Conservation (phyloP, 352 stramenopile genomes). For the Pythium aristosporum region DNA sequence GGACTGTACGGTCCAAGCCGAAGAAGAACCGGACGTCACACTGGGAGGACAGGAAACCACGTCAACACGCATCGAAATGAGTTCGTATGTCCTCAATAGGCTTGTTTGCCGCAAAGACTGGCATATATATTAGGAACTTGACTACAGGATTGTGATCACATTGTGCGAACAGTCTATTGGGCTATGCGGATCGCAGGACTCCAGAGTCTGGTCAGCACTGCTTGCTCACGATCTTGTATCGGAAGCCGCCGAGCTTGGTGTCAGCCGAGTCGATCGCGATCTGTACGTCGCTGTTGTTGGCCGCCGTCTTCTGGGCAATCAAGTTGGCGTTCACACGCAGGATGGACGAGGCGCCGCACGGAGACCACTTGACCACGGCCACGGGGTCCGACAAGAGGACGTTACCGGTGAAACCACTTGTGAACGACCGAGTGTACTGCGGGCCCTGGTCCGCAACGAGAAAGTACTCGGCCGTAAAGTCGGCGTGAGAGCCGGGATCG, state of each 20-base stretch:
- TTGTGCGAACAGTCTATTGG: no score
- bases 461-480: slow-evolving; percentile 57
- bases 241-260: slow-evolving; percentile 43
- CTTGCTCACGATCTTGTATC: slow-evolving; percentile 42
- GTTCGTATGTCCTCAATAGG: no score
- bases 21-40: no score
- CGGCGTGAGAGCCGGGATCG: slow-evolving; percentile 29
- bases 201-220: neutral
- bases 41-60: no score
- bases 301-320: slow-evolving; percentile 34
- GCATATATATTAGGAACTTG: no score
- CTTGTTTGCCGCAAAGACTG: no score
- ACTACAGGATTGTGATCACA: no score
- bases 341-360: slow-evolving; percentile 46
- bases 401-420: slow-evolving; percentile 31
- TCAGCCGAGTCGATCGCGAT: slow-evolving; percentile 53
- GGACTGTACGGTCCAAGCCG: no score
- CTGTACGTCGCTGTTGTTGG: slow-evolving; percentile 36
- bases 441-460: slow-evolving; percentile 43
- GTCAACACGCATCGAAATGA: no score
- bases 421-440: slow-evolving; percentile 26
- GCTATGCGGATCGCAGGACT: no score
- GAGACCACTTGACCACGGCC: slow-evolving; percentile 44
- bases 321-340: slow-evolving; percentile 50
- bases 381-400: slow-evolving; percentile 45